phyloP scores from a whole-genome alignment of 1,284 basidiomycete species.

The Puccinia novopanici region DNA sequence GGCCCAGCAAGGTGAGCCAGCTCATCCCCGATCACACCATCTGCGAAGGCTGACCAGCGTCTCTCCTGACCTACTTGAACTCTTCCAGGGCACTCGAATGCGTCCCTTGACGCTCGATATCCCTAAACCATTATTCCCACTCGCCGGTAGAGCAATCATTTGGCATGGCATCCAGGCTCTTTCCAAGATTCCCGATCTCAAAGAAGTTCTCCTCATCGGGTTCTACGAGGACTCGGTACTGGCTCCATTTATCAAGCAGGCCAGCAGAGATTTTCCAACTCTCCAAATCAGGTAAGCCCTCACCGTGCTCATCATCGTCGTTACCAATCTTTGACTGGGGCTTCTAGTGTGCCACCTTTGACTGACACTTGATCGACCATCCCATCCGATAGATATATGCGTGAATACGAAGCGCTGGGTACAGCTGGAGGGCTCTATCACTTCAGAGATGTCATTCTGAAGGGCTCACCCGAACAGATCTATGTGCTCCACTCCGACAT shows the following conservation, averaged over 20 bases:
- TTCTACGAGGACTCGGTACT: conserved; percentile 64
- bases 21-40: background rate
- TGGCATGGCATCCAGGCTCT: conserved; percentile 64
- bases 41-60: background rate
- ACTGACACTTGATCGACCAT: conserved; percentile 16
- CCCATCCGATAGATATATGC: conserved; percentile 59
- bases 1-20: conserved; percentile 45
- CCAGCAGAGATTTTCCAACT: conserved; percentile 63
- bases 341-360: conserved; percentile 6
- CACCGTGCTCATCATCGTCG: background rate
- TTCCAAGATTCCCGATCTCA: conserved; percentile 61
- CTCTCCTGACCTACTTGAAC: background rate
- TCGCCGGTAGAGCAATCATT: conserved; percentile 62
- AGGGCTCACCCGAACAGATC: conserved; percentile 61
- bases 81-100: conserved; percentile 61
- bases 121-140: conserved; percentile 61
- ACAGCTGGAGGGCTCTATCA: conserved; percentile 61
- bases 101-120: conserved; percentile 63
- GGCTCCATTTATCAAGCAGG: conserved; percentile 62
- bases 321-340: background rate
- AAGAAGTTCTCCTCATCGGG: conserved; percentile 63
- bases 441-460: conserved; percentile 62
- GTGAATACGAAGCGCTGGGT: conserved; percentile 63
- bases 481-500: conserved; percentile 65
- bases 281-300: conserved; percentile 60